A percentile compares a stretch with the other conserved stretches of the same genome.
Evolutionary conservation across 2,329 filamentous ascomycete species (phyloP).

Genomic region (Pezicula rhizophila): DNA sequence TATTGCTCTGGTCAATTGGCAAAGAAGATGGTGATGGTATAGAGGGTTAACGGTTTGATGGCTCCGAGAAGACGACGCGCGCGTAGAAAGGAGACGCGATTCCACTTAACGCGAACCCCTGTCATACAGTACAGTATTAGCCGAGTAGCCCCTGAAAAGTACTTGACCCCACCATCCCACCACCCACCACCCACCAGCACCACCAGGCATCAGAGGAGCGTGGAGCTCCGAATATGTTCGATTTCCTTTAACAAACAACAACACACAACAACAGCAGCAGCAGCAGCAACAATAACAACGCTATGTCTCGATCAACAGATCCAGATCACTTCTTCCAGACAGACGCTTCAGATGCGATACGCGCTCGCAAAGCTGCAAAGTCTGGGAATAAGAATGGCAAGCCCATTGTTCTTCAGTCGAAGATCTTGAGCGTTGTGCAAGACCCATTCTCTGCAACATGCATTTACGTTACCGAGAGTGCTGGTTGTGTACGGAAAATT

Average conservation of each 20-base stretch:
- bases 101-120: constrained; percentile 1
- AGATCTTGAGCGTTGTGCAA: constrained; percentile 68
- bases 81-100: constrained; percentile 15
- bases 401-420: constrained; percentile 76
- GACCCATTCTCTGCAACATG: constrained; percentile 57
- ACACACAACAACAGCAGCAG: background rate
- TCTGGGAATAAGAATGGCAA: constrained; percentile 72
- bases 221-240: background rate
- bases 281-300: constrained; percentile 1
- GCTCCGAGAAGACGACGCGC: constrained; percentile 8
- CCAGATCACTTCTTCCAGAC: constrained; percentile 88
- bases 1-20: constrained; percentile 9
- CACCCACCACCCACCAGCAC: background rate
- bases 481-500: constrained; percentile 71
- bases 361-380: constrained; percentile 61
- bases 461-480: constrained; percentile 80
- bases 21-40: constrained; percentile 5
- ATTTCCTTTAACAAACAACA: too few relatives aligned
- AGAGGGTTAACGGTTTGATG: background rate
- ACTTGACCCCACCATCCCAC: background rate
- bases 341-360: constrained; percentile 38
- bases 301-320: constrained; percentile 64
- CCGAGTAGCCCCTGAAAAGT: background rate
- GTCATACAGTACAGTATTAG: background rate
- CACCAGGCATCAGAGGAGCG: background rate